These are phyloP conservation scores for Aspergillus transmontanensis DNA, from an alignment of 2,329 filamentous ascomycete species.

Conservation along the genomic window DNA sequence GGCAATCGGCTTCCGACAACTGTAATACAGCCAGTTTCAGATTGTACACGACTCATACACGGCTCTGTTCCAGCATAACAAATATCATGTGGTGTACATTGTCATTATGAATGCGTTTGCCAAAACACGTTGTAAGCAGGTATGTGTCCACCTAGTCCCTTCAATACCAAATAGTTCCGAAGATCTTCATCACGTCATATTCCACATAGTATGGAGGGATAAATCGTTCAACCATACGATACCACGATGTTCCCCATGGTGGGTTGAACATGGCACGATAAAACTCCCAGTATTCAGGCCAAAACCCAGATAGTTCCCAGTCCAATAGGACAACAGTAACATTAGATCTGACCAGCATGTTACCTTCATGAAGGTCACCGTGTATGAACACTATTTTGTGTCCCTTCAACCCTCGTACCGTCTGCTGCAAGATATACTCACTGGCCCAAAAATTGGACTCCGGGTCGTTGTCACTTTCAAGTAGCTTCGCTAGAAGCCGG, in stretches of 20 bases:
- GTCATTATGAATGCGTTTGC: background rate
- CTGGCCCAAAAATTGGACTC: background rate
- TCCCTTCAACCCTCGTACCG: background rate
- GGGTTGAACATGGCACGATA: background rate
- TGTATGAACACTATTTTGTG: background rate
- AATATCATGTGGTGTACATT: background rate
- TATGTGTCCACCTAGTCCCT: too few relatives aligned
- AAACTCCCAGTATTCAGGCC: background rate
- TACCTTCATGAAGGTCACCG: background rate
- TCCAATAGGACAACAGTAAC: background rate
- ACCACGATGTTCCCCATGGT: background rate
- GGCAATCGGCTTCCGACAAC: background rate
- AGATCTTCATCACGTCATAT: background rate
- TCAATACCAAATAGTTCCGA: background rate
- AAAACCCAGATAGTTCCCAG: background rate
- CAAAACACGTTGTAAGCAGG: background rate
- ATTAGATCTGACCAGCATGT: background rate
- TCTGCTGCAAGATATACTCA: background rate
- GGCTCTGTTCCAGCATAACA: background rate
- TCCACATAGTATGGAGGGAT: background rate
- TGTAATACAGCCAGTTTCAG: background rate
- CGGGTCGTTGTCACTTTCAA: background rate
- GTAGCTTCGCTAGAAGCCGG: background rate
- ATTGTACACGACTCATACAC: background rate
- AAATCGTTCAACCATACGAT: background rate